A percentile compares a stretch with the other conserved stretches of the same genome.
These are phyloP conservation scores for Trifolium dubium DNA, from an alignment of 306 rosid genomes.

Conservation along the genomic window DNA sequence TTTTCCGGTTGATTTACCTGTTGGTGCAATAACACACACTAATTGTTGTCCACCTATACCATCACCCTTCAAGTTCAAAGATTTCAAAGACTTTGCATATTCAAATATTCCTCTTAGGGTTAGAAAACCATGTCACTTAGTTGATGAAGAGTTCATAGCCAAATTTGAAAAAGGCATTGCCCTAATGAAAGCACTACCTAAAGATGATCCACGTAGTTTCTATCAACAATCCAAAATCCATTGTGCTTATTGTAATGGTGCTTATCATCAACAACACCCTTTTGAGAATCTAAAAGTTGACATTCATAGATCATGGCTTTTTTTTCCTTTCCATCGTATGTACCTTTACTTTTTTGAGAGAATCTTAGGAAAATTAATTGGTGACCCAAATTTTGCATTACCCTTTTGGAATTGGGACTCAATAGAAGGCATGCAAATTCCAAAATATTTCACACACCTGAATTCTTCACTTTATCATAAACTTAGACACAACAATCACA, in stretches of 20 bases:
- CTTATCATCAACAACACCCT: slow-evolving; percentile 48
- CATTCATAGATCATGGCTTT: slow-evolving; percentile 64
- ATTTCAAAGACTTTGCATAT: slow-evolving; percentile 27
- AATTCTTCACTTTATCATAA: slow-evolving; percentile 56
- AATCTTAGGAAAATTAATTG: slow-evolving; percentile 59
- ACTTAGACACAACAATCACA: slow-evolving; percentile 48
- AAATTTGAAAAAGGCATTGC: slow-evolving; percentile 36
- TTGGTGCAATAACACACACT: background rate
- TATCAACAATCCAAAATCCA: slow-evolving; percentile 63
- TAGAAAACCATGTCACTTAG: slow-evolving; percentile 25
- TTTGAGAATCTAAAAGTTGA: slow-evolving; percentile 45
- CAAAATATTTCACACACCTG: slow-evolving; percentile 40
- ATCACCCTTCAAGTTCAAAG: slow-evolving; percentile 3
- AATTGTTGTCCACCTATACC: slow-evolving; percentile 64
- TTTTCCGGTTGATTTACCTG: background rate
- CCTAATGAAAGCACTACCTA: slow-evolving; percentile 38
- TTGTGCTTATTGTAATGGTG: slow-evolving; percentile 78
- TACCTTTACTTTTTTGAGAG: slow-evolving; percentile 67
- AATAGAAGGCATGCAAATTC: slow-evolving; percentile 59
- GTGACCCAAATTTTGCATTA: slow-evolving; percentile 54
- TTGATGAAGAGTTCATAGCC: slow-evolving; percentile 15
- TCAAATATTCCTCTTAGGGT: background rate
- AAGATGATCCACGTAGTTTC: slow-evolving; percentile 61
- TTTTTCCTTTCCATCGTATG: slow-evolving; percentile 74
- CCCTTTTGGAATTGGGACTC: slow-evolving; percentile 82